phyloP scores from a whole-genome alignment of 257 asterid species.

The Solanum pinnatisectum region DNA sequence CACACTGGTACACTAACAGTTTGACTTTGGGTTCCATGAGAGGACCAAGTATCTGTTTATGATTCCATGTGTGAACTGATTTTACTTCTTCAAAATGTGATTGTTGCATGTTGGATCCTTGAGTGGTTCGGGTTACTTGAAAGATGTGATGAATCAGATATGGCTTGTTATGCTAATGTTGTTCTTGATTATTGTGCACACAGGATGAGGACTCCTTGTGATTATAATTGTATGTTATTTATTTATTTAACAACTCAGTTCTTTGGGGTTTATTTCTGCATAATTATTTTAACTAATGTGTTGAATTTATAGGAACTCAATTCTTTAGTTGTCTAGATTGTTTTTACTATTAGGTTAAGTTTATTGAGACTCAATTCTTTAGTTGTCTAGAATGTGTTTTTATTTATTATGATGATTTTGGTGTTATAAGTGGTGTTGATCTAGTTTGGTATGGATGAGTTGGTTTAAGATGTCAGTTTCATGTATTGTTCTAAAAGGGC shows the following conservation, averaged over 20 bases:
- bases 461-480: no score
- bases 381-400: background rate
- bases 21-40: no score
- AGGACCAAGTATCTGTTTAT: background rate
- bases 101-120: no score
- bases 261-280: background rate
- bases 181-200: background rate
- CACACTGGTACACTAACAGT: background rate
- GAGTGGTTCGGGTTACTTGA: background rate
- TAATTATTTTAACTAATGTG: background rate
- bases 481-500: background rate
- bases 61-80: background rate
- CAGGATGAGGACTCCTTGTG: background rate
- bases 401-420: background rate
- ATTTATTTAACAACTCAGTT: background rate
- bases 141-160: background rate
- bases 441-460: no score
- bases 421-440: background rate
- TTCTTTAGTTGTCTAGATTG: background rate
- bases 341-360: background rate
- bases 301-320: no score
- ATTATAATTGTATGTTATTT: no score
- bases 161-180: no score
- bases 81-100: background rate
- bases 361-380: background rate